A percentile compares a stretch with the other conserved stretches of the same genome.
These are phyloP conservation scores for Echeveria elegans DNA, from an alignment of 164 flowering plant species.

Conservation along the genomic window DNA sequence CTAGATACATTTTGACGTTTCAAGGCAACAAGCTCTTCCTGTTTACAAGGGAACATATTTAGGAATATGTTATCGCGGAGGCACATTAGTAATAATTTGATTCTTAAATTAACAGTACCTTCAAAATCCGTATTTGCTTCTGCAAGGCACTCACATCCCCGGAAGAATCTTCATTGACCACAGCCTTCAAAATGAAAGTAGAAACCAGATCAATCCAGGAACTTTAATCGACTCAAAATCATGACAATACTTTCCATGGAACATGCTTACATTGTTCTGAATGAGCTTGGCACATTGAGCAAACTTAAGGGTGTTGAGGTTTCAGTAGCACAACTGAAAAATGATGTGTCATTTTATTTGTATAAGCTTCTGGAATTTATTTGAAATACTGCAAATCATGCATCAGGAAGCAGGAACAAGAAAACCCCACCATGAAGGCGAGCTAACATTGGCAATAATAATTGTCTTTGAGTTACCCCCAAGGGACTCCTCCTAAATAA, in stretches of 20 bases:
- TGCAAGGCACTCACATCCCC: conserved; percentile 92
- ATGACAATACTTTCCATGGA: not conserved
- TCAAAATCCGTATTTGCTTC: conserved; percentile 77
- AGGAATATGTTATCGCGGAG: not conserved
- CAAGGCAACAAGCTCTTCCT: conserved; percentile 84
- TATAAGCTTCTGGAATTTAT: not conserved
- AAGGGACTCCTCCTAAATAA: conserved; percentile 91
- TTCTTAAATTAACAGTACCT: conserved; percentile 38
- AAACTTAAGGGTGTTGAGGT: conserved; percentile 95
- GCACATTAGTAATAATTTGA: not conserved
- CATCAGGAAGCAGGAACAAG: not conserved
- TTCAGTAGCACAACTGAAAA: conserved; percentile 65
- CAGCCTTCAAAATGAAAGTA: conserved; percentile 43
- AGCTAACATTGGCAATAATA: conserved; percentile 91
- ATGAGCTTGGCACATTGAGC: conserved; percentile 97
- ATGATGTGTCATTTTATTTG: not conserved
- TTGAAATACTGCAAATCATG: not conserved
- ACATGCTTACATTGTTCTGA: conserved; percentile 72
- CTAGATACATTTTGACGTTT: conserved; percentile 75
- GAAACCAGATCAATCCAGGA: not conserved
- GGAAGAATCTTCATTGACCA: conserved; percentile 94
- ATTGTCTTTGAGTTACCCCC: conserved; percentile 96
- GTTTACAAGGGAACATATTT: conserved; percentile 24
- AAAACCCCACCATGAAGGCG: conserved; percentile 61
- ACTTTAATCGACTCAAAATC: too few species aligned